Percentiles rank a stretch among this genome's conserved stretches.
Conservation (phyloP, 345 rosid genomes). For the Moricandia moricandioides region DNA sequence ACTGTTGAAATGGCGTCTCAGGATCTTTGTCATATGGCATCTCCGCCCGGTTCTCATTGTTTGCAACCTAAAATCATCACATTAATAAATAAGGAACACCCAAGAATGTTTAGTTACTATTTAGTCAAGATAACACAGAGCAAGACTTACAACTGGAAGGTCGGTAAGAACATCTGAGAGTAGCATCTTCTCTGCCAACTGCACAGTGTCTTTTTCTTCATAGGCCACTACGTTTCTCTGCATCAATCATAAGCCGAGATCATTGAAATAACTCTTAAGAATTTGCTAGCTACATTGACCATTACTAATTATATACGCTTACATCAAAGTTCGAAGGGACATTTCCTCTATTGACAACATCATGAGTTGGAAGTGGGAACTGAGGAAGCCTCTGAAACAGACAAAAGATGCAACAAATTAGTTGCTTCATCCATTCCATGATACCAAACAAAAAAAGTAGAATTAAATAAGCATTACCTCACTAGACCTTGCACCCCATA, state of each 20-base stretch:
- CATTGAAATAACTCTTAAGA: background rate
- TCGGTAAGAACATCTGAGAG: constrained; percentile 8
- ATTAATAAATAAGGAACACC: background rate
- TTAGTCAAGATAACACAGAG: background rate
- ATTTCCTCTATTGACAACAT: constrained; percentile 55
- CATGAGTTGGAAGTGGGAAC: constrained; percentile 79
- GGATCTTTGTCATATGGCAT: constrained; percentile 24
- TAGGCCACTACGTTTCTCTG: constrained; percentile 15
- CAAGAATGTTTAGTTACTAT: background rate
- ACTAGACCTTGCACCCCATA: constrained; percentile 71
- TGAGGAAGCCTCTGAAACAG: constrained; percentile 59
- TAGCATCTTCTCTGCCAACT: constrained; percentile 8
- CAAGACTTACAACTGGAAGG: constrained; percentile 41
- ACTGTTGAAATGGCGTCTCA: constrained; percentile 18
- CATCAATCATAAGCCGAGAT: background rate
- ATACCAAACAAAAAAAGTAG: background rate
- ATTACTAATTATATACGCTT: background rate
- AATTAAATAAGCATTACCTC: constrained; percentile 37
- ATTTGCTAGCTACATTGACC: background rate
- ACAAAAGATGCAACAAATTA: background rate
- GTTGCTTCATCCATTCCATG: background rate
- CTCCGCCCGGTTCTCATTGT: constrained; percentile 15
- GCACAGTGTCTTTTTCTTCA: background rate
- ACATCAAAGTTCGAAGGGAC: constrained; percentile 68
- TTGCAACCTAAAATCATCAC: constrained; percentile 20